Evolutionary conservation across 306 rosid genomes (phyloP).

Genomic region (Vicia faba): DNA sequence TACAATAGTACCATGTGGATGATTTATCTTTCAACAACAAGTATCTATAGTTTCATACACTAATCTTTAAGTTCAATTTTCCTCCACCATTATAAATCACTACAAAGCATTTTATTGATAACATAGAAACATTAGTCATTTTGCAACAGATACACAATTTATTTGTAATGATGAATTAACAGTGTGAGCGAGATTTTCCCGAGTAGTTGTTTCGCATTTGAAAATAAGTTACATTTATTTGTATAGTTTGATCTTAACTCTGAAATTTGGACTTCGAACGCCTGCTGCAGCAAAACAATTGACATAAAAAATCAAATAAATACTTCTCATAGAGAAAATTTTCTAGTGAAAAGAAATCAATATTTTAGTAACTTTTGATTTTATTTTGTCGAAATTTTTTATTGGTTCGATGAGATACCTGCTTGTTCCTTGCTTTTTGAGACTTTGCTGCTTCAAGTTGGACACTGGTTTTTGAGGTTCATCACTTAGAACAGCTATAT

Average conservation of each 20-base stretch:
- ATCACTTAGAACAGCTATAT: slow-evolving; percentile 48
- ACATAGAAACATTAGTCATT: slow-evolving; percentile 20
- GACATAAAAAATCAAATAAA: background rate
- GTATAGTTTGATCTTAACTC: slow-evolving; percentile 46
- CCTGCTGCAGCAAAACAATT: slow-evolving; percentile 37
- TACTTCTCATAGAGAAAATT: background rate
- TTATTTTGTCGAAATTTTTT: background rate
- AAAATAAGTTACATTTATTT: slow-evolving; percentile 7
- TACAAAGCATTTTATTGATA: slow-evolving; percentile 26
- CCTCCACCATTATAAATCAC: background rate
- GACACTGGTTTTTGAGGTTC: slow-evolving; percentile 46
- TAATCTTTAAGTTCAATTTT: slow-evolving; percentile 5
- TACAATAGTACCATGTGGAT: slow-evolving; percentile 61
- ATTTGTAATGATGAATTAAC: background rate
- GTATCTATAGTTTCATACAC: slow-evolving; percentile 14
- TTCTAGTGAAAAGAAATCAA: background rate
- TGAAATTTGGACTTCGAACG: slow-evolving; percentile 59
- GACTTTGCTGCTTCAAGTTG: slow-evolving; percentile 43
- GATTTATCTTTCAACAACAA: slow-evolving; percentile 24
- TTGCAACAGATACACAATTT: slow-evolving; percentile 21
- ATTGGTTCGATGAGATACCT: slow-evolving; percentile 45
- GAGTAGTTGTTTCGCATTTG: background rate
- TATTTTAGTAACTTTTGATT: slow-evolving; percentile 16
- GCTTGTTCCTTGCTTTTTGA: slow-evolving; percentile 40
- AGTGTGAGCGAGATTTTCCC: background rate